Conservation (phyloP, 2,329 filamentous ascomycete species). For the Fusarium kyushuense region DNA sequence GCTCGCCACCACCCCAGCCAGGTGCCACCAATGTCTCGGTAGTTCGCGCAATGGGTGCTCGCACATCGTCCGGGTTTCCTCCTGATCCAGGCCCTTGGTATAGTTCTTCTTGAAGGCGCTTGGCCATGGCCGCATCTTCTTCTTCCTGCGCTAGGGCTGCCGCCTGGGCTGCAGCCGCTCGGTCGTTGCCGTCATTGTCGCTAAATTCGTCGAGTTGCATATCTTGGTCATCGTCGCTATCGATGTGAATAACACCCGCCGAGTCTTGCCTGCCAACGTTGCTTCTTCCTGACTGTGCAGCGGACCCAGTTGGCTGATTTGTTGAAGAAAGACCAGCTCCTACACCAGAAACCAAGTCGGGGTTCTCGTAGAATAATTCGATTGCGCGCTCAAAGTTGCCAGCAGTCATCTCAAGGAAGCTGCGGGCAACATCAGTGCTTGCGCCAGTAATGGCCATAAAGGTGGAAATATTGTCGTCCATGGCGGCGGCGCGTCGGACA, state of each 20-base stretch:
- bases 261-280: slow-evolving; percentile 52
- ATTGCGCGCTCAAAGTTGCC: slow-evolving; percentile 87
- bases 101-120: slow-evolving; percentile 90
- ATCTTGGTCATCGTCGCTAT: slow-evolving; percentile 56
- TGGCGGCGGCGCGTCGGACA: slow-evolving; percentile 50
- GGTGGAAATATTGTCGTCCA: slow-evolving; percentile 80
- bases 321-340: slow-evolving; percentile 50
- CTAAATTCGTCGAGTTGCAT: slow-evolving; percentile 56
- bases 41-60: slow-evolving; percentile 90
- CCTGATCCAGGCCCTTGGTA: slow-evolving; percentile 67
- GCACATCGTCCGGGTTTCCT: slow-evolving; percentile 70
- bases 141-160: slow-evolving; percentile 72
- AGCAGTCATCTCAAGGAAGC: slow-evolving; percentile 87
- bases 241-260: slow-evolving; percentile 71
- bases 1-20: slow-evolving; percentile 60
- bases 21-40: slow-evolving; percentile 92
- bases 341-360: slow-evolving; percentile 68
- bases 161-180: slow-evolving; percentile 56
- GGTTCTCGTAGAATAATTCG: slow-evolving; percentile 90
- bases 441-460: slow-evolving; percentile 87
- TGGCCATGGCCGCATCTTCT: slow-evolving; percentile 93
- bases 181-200: slow-evolving; percentile 55
- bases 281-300: slow-evolving; percentile 48
- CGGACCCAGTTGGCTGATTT: slow-evolving; percentile 9
- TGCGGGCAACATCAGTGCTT: slow-evolving; percentile 77